Percentiles rank a stretch among this genome's conserved stretches.
Conservation (phyloP, 441 rosid genomes). For the Adansonia gregorii region DNA sequence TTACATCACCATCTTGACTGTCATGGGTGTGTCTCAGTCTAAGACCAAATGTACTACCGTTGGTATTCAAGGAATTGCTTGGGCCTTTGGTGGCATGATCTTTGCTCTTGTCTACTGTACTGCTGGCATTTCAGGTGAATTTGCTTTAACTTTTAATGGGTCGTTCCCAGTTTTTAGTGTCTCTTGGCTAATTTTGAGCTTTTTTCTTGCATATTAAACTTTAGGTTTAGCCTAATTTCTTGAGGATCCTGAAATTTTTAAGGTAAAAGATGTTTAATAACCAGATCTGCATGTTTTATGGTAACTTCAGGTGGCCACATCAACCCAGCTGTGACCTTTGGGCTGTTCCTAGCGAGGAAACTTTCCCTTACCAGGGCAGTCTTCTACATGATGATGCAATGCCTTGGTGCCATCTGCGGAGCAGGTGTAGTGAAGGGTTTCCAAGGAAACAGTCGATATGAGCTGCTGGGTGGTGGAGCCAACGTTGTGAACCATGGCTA, state of each 20-base stretch:
- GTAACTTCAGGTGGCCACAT: conserved; percentile 58
- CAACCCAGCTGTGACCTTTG: conserved; percentile 73
- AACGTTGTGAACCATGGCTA: conserved; percentile 56
- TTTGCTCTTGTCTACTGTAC: conserved; percentile 75
- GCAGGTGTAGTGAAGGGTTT: conserved; percentile 75
- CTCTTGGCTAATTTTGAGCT: background rate
- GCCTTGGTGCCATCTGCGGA: conserved; percentile 74
- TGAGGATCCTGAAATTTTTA: background rate
- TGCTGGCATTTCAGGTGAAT: conserved; percentile 66
- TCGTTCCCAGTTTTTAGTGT: background rate
- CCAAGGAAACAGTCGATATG: conserved; percentile 37
- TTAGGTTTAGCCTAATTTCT: background rate
- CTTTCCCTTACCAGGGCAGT: conserved; percentile 67
- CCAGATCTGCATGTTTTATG: conserved; percentile 29
- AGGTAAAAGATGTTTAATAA: conserved; percentile 7
- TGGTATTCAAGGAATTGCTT: conserved; percentile 50
- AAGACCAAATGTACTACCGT: conserved; percentile 46
- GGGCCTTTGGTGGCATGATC: conserved; percentile 61
- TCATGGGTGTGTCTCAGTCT: conserved; percentile 56
- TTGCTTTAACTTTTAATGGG: background rate
- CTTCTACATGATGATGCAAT: conserved; percentile 67
- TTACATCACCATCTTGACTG: conserved; percentile 64
- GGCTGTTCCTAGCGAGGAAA: conserved; percentile 61
- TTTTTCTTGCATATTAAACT: background rate
- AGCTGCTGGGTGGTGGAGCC: conserved; percentile 56